These are phyloP conservation scores for Calonectria leucothoes DNA, from an alignment of 2,329 filamentous ascomycete species.

Conservation along the genomic window DNA sequence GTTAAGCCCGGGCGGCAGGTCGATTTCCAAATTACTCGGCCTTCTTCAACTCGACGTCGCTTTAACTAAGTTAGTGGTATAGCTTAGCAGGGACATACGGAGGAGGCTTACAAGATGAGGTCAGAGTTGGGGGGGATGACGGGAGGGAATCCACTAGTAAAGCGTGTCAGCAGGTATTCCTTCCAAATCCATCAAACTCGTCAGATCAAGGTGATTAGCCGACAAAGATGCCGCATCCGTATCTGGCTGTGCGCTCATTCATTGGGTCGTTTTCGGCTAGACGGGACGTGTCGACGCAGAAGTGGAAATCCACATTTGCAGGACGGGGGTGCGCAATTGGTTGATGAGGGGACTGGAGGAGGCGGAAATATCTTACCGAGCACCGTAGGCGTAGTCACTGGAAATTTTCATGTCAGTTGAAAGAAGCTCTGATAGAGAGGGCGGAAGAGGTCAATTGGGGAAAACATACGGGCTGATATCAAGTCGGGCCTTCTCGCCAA, in stretches of 20 bases:
- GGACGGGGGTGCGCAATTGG: conserved; percentile 55
- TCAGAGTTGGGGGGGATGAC: conserved; percentile 80
- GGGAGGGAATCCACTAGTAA: conserved; percentile 79
- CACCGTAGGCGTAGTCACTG: conserved; percentile 75
- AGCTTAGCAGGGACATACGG: not conserved
- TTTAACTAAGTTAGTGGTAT: conserved; percentile 46
- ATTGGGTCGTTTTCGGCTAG: not conserved
- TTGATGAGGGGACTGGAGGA: not conserved
- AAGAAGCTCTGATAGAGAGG: too few relatives aligned
- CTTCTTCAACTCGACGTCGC: conserved; percentile 76
- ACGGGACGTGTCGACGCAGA: not conserved
- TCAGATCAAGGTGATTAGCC: not conserved
- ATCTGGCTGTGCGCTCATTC: not conserved
- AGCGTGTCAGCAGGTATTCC: conserved; percentile 23
- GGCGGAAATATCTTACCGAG: conserved; percentile 58
- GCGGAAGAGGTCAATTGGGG: not conserved
- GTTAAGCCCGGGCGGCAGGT: conserved; percentile 12
- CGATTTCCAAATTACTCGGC: conserved; percentile 58
- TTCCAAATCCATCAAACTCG: not conserved
- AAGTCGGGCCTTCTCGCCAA: conserved; percentile 90
- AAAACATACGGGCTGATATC: conserved; percentile 71
- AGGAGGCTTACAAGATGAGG: conserved; percentile 79
- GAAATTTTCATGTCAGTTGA: conserved; percentile 29
- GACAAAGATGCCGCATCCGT: not conserved
- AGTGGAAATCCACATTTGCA: conserved; percentile 45